Base-by-base conservation (phyloP, 768 basidiomycete species). In the Grammothele lineata region DNA sequence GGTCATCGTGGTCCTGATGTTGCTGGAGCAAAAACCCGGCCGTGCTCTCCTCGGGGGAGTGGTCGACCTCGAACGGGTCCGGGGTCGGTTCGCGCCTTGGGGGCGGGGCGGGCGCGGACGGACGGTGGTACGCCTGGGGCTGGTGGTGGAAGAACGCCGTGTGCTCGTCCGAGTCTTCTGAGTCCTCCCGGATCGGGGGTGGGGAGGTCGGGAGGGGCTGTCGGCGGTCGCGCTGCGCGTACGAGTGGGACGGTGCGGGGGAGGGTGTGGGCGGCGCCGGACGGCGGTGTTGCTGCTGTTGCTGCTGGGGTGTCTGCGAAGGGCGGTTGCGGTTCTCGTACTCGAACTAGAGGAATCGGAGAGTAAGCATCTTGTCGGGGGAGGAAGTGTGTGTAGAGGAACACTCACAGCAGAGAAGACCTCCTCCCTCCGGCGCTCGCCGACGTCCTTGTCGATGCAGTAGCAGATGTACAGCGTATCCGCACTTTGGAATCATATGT, bases 401-500 rank as follows among this genome's bases (percentile, higher is more conserved):
- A 8, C 14, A 66, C 77, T 62, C 54, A 84, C 82, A 26, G 81
- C 76, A 18, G 69, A 64, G 50, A 76, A 77, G 11, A 80, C 82
- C 54, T 80, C 73, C 24, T 72, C 68, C 42, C 71, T 71, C 41
- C 75, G 78, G 34, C 62, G 64, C 33, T 75, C 69, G 2, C 79
- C 78, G 3, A 67, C 63, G 22, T 80, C 77, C 50, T 76, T 70
- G 57, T 84, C 83, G 35, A 85, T 78, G 50, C 79, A 79, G 56
- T 82, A 80, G 55, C 84, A 85, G 37, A 85, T 68, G 58, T 82
- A 85, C 48, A 85, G 51, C 8, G 81, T 75, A 56, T 85, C 83
- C 47, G 80, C 78, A 11, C 81, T n/a, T n/a, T 83, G 46, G 40
- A 9, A 17, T 25, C 22, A 23, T 41, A 36, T 27, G 5, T 44